Base-by-base conservation (phyloP, 495 filamentous ascomycete genomes). In the Aspergillus homomorphus region DNA sequence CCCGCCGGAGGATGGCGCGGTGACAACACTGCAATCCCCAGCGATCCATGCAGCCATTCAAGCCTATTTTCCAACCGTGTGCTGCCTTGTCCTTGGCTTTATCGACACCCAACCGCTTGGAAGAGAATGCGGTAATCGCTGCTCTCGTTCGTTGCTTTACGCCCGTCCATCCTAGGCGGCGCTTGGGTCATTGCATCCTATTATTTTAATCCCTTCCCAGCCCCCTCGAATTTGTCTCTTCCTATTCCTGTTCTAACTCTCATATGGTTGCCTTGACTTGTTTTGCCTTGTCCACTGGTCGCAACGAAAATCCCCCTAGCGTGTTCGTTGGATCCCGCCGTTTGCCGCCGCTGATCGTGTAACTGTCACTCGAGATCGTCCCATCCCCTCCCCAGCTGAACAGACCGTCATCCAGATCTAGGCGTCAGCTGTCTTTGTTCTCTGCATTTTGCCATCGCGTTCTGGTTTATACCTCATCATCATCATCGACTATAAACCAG, bases 61-160 rank as follows among this genome's bases (percentile, higher is more conserved):
- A 43, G 33, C 12, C 33, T 38, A 56, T 51, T 28, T 56, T 56
- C 42, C 57, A 58, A 62, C 4, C 45, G 61, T 53, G 46, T 59
- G 60, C 43, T 63, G 61, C 62, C 62, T 61, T 59, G 62, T 59
- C 45, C 64, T 60, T 59, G 65, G 62, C 62, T 66, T 67, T 62
- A 66, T 66, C 61, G 59, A 55, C 70, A 69, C 71, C 69, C 72
- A 69, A 76, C 66, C 62, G 53, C 30, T 43, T 46, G 38, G 42
- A 5, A 20, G 18, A 45, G 16, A 15, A 24, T 45, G 16, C 22
- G 24, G 42, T 42, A 22, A 28, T 24, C 12, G 22, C 22, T 28
- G 21, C 54, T 67, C 66, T 50, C 61, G 50, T 65, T 68, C 59
- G 64, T 58, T 57, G 59, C 59, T 67, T 63, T 20, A 59, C 62